These are phyloP conservation scores for Coemansia sp. DNA, from an alignment of 192 early-diverging fungal genomes.

Conservation along the genomic window DNA sequence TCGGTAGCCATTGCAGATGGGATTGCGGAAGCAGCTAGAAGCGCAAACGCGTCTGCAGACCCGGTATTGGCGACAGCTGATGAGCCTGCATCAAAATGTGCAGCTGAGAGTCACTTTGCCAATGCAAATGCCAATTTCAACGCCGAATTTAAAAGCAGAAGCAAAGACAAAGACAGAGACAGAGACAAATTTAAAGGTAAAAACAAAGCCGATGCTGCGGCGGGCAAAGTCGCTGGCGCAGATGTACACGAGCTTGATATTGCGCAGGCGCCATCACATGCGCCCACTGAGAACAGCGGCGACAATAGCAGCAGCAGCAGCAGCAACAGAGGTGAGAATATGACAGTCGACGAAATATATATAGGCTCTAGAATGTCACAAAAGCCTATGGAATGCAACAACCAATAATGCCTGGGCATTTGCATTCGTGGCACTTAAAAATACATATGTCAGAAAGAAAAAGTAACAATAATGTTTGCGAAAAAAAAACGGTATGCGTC, in stretches of 20 bases:
- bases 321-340: not conserved
- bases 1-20: constrained; percentile 12
- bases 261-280: not conserved
- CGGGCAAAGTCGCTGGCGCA: not conserved
- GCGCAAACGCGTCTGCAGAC: not conserved
- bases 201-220: not conserved
- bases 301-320: not conserved
- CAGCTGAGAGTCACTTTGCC: not conserved
- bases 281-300: not conserved
- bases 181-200: not conserved
- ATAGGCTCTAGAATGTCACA: constrained; percentile 27
- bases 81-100: not conserved
- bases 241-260: not conserved
- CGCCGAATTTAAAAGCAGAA: not conserved
- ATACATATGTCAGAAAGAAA: too few relatives aligned
- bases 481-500: not conserved
- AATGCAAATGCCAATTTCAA: not conserved
- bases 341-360: constrained; percentile 31
- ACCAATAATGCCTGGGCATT: constrained; percentile 15
- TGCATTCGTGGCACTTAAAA: not conserved
- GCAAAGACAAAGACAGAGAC: not conserved
- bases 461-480: too few relatives aligned
- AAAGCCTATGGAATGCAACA: constrained; percentile 46
- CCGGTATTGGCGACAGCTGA: constrained; percentile 3
- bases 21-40: not conserved